Evolutionary conservation across 192 early-diverging fungal species (phyloP).

Genomic region (Endogone sp.): DNA sequence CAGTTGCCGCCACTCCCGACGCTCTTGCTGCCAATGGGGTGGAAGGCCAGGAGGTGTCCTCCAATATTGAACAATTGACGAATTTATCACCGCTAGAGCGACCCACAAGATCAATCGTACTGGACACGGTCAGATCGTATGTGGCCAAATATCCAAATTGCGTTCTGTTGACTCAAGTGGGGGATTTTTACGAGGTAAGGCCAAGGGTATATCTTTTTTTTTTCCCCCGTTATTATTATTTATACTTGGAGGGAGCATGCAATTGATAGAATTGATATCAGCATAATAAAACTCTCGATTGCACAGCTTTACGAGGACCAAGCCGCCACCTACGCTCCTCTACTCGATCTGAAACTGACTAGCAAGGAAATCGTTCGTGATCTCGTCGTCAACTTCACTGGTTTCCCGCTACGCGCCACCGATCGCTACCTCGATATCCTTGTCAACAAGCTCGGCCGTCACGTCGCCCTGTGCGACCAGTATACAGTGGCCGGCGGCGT

Average conservation of each 20-base stretch:
- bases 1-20: not conserved
- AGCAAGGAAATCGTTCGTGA: constrained; percentile 57
- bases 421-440: constrained; percentile 65
- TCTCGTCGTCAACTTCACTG: constrained; percentile 56
- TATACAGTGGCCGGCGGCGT: constrained; percentile 43
- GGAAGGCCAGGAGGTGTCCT: not conserved
- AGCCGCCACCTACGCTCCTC: constrained; percentile 58
- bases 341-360: constrained; percentile 67
- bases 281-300: not conserved
- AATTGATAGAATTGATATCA: not conserved
- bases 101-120: constrained; percentile 18
- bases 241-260: too few relatives aligned
- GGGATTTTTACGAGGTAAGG: constrained; percentile 75
- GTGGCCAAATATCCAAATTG: constrained; percentile 60
- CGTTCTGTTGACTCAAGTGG: constrained; percentile 69
- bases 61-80: not conserved
- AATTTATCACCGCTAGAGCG: not conserved
- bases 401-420: constrained; percentile 62
- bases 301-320: constrained; percentile 66
- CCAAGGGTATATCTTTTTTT: too few relatives aligned
- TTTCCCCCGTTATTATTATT: constrained; percentile 3
- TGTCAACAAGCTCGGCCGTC: constrained; percentile 49
- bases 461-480: constrained; percentile 73
- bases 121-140: constrained; percentile 44
- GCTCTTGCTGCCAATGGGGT: not conserved